Conservation (phyloP, 2,329 filamentous ascomycete species). For the Escovopsis sp. region DNA sequence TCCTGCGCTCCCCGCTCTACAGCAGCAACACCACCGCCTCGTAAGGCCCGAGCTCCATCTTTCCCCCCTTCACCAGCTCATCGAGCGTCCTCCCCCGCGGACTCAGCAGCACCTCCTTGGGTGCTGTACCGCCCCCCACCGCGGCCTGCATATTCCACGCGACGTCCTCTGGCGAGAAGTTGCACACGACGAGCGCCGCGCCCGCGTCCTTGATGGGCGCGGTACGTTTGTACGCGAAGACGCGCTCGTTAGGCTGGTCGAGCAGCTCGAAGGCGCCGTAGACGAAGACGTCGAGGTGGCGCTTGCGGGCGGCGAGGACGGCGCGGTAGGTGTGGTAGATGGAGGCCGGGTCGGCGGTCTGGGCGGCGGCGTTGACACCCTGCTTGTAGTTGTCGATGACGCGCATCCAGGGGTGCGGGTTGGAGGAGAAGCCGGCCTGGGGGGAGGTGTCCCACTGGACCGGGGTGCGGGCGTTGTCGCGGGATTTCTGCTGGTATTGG, state of each 20-base stretch:
- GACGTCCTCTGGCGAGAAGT: conserved; percentile 20
- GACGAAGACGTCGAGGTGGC: conserved; percentile 45
- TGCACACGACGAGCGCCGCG: conserved; percentile 22
- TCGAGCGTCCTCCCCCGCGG: conserved; percentile 14
- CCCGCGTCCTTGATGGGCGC: conserved; percentile 15
- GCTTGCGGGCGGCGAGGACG: conserved; percentile 44
- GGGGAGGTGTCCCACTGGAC: conserved; percentile 51
- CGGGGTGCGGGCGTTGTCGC: conserved; percentile 57
- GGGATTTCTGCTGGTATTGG: conserved; percentile 41
- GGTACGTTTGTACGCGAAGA: conserved; percentile 24
- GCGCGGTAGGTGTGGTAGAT: conserved; percentile 46
- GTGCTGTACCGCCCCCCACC: conserved; percentile 1
- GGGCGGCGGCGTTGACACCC: conserved; percentile 44
- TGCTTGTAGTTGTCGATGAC: conserved; percentile 43
- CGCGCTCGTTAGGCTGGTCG: conserved; percentile 19
- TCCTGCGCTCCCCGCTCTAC: background rate
- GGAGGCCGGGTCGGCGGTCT: conserved; percentile 31
- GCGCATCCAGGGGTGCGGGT: conserved; percentile 51
- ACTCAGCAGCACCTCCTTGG: conserved; percentile 20
- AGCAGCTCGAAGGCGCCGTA: conserved; percentile 40
- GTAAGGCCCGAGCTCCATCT: conserved; percentile 19
- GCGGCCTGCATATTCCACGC: conserved; percentile 14
- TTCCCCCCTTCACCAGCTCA: conserved; percentile 10
- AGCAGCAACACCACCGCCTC: conserved; percentile 22
- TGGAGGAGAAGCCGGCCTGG: conserved; percentile 50